Evolutionary conservation across 2,329 filamentous ascomycete genomes (phyloP), one percentile per base, ranked within the genome.

Genomic region (Hypoxylon sp.): DNA sequence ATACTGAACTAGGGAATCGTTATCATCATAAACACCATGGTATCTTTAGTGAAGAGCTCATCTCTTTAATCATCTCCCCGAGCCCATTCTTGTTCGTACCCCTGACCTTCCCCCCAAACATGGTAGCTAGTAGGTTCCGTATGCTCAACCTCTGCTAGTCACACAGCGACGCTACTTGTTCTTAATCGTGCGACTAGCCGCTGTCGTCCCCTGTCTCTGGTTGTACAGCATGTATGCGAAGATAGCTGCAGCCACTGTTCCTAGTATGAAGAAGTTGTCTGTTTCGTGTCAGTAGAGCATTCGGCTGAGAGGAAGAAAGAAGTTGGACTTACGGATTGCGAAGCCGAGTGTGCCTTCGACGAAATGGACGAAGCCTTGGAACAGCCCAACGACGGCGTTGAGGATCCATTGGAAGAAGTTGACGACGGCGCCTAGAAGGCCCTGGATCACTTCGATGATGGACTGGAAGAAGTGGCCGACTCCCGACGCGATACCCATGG

Each of bases 221-320:
- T 63, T 53, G 40, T 71, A 71, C 6, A 69, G 50, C 60, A 72
- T 46, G 45, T 72, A 72, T 18, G 58, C 70, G 20, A 73, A 51
- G 20, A 71, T 62, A 17, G 51, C 67, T 1, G 71, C 71, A 9
- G 67, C 69, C 17, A 69, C 1, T 10, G 71, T 73, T 6, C 70
- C 71, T 9, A 73, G 56, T 38, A 73, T 66, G 55, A 73, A 72
- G 67, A 73, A 72, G 42, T 73, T 72, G 60, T 71, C 71, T 70
- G 46, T 2, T 31, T 3, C 11, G 13, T 17, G 20, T 62, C 43
- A 63, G 60, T 17, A 29, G 13, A 21, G 33, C 15, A 15, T 10
- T 10, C 10, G 13, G 8, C 2, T 9, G 13, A 20, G 8, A 13
- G 24, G 13, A 8, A 23, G 13, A 18, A 29, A 3, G n/a, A 37